Conservation (phyloP, 2,329 filamentous ascomycete genomes). For the Penicillium sp. region DNA sequence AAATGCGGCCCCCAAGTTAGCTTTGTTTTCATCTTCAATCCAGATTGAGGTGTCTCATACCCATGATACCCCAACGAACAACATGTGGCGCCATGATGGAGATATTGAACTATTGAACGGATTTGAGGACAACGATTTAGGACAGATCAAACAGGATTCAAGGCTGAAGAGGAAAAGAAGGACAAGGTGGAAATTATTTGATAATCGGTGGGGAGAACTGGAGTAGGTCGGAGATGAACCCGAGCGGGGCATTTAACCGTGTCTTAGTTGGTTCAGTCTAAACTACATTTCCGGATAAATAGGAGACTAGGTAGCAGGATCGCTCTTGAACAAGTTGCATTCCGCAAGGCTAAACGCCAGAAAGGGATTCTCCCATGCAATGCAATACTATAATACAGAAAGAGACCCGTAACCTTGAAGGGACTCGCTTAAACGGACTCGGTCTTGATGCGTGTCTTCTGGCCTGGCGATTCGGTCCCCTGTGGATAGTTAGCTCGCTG, state of each 20-base stretch:
- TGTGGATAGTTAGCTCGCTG: slow-evolving; percentile 13
- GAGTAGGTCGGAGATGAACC: slow-evolving; percentile 23
- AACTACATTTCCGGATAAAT: no score
- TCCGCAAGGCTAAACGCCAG: slow-evolving; percentile 7
- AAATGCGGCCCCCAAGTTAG: slow-evolving; percentile 16
- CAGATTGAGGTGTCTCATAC: slow-evolving; percentile 25
- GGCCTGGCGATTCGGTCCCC: slow-evolving; percentile 36
- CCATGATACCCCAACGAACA: slow-evolving; percentile 45
- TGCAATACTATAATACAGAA: slow-evolving; percentile 8
- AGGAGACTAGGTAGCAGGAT: neutral
- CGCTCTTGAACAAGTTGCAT: slow-evolving; percentile 5
- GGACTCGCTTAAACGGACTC: slow-evolving; percentile 37
- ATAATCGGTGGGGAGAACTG: slow-evolving; percentile 3
- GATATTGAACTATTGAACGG: neutral
- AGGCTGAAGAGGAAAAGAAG: no score
- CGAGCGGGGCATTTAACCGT: slow-evolving; percentile 27
- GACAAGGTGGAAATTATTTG: neutral
- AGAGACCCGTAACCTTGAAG: slow-evolving; percentile 17
- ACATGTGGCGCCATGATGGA: slow-evolving; percentile 35
- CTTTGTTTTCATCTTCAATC: neutral
- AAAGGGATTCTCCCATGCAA: slow-evolving; percentile 6
- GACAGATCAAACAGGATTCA: no score
- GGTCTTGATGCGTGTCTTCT: slow-evolving; percentile 41
- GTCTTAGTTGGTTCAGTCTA: slow-evolving; percentile 1
- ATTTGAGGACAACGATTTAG: no score